Evolutionary conservation across 2,329 filamentous ascomycete species (phyloP), one percentile per base, ranked within the genome.

Genomic region (Phaeosphaeriaceae sp.): DNA sequence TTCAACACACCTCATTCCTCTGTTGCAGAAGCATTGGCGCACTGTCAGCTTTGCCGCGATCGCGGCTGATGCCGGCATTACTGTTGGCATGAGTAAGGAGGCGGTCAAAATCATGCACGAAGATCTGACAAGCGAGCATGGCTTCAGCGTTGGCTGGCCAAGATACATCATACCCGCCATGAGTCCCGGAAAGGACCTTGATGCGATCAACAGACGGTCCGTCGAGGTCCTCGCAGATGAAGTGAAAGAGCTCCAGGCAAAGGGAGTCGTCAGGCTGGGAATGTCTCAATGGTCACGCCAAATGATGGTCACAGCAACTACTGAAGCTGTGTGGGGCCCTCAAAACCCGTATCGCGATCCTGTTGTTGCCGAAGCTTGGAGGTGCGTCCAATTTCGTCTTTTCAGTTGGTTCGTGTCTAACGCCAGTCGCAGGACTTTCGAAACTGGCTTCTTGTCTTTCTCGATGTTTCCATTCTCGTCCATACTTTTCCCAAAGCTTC

Each of bases 311-410:
- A 48, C 1, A 2, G 71, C 73, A 1, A 74, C 68, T 11, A 76
- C 74, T 0, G 57, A 68, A n/a, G 63, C 70, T 18, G 66, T 73
- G 1, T 78, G 76, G 49, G 75, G 74, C 5, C 68, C 67, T 4
- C 47, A 67, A 48, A 77, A 76, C 50, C 74, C 74, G 1, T 76
- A 62, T 34, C 49, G 64, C 18, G 66, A 74, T 38, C 52, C 61
- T 6, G 48, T 47, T 12, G 59, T 56, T 16, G 37, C 50, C 12
- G 50, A 44, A 1, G 58, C 38, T 16, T 48, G 48, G 56, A 56
- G 49, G 49, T 33, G 6, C 34, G 43, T 42, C 12, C 16, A 15
- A 30, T 21, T 18, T 35, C 16, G 1, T 20, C 17, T 32, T 26
- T 4, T 5, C 38, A 9, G 40, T 15, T 12, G 28, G 28, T 18